Base-by-base conservation (phyloP, 345 rosid genomes). In the Mangifera indica region DNA sequence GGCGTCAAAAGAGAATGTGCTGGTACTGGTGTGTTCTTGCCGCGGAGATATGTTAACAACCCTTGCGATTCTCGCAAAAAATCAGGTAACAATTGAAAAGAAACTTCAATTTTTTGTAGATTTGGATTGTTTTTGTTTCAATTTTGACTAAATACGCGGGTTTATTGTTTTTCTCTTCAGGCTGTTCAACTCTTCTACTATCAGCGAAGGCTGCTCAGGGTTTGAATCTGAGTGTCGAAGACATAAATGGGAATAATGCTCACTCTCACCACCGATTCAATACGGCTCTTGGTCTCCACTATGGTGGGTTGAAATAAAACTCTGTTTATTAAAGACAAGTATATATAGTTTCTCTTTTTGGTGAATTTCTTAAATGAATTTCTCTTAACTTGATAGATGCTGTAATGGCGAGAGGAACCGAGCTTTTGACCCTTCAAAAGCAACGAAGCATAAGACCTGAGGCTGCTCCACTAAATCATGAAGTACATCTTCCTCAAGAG, bases 1-100 rank as follows among this genome's bases (percentile, higher is more conserved):
- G 71, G 76, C 5, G 78, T 63, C 17, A 89, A 77, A 73, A 72
- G 75, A 11, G 77, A 81, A 48, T 82, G 84, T 20, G 49, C 86
- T 1, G 98, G 98, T 9, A 94, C 98, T 21, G 97, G 97, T 32
- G 98, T 94, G 12, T 94, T 94, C 81, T 74, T 94, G 71, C 98
- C 98, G 57, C 89, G 89, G 14, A 80, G 78, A 57, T 70, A 67
- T n/a, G 76, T 79, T 37, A 74, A 70, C 7, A 46, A 81, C 25
- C 80, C 87, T 1, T 56, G 81, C 0, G 94, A 83, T 45, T 40
- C 87, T 32, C 80, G 76, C 44, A 90, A 82, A 86, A 92, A 88
- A 77, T 14, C 92, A 75, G 90, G 98, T 91, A 62, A 49, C 3
- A 9, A 49, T 1, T 4, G 2, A 49, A 3, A 49, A 4, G n/a